Conservation (phyloP, 371 early-diverging fungal species). For the Chytridium lagenaria region DNA sequence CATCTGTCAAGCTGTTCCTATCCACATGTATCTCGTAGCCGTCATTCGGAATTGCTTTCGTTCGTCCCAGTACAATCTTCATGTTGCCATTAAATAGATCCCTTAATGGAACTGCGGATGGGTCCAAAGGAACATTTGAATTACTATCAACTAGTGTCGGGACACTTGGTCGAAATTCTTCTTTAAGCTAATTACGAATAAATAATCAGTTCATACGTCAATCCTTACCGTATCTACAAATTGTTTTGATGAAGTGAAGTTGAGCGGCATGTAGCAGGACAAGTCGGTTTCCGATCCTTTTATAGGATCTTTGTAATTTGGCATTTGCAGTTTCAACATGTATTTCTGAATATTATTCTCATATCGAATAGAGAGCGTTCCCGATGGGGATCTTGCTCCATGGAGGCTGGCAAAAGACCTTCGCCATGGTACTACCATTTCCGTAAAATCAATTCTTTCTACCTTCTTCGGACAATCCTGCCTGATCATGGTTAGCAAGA, state of each 20-base stretch:
- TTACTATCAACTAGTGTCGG: background rate
- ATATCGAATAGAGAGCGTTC: background rate
- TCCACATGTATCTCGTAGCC: background rate
- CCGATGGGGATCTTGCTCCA: too few relatives aligned
- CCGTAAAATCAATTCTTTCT: too few relatives aligned
- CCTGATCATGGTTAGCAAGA: too few relatives aligned
- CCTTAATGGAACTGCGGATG: background rate
- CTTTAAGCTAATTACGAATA: background rate
- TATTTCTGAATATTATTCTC: background rate
- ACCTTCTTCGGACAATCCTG: too few relatives aligned
- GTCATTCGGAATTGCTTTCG: background rate
- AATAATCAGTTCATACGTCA: background rate
- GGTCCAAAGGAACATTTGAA: background rate
- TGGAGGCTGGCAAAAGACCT: too few relatives aligned
- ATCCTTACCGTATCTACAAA: conserved; percentile 9
- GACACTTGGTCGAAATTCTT: background rate
- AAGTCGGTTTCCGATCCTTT: background rate
- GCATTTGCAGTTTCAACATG: background rate
- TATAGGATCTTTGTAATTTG: background rate
- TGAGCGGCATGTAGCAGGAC: background rate
- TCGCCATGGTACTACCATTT: too few relatives aligned
- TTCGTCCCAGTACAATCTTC: background rate
- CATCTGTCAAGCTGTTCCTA: background rate
- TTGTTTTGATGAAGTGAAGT: background rate
- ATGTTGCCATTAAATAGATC: background rate